phyloP scores from a whole-genome alignment of 768 basidiomycete species.

The Paxillus ammoniavirescens region DNA sequence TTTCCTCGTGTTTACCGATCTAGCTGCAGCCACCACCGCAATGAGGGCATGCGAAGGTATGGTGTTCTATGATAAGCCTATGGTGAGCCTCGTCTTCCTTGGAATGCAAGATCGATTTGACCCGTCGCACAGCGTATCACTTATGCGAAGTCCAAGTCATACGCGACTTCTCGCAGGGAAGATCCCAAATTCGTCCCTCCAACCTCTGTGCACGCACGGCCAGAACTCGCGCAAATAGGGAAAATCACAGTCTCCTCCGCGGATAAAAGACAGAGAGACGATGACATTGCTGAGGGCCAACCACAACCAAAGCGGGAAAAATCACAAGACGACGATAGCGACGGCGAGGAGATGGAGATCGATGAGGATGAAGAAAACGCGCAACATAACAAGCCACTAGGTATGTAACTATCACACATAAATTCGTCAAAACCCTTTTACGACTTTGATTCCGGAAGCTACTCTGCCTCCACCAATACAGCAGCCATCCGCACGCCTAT shows the following conservation, averaged over 20 bases:
- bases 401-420: constrained; percentile 39
- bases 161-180: constrained; percentile 75
- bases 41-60: constrained; percentile 93
- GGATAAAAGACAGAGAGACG: constrained; percentile 71
- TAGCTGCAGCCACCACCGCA: constrained; percentile 87
- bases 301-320: constrained; percentile 69
- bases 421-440: constrained; percentile 8
- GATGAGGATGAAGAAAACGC: constrained; percentile 79
- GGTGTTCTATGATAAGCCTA: constrained; percentile 87
- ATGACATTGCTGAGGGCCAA: constrained; percentile 50
- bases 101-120: constrained; percentile 3
- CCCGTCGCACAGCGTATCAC: constrained; percentile 65
- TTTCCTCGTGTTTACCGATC: constrained; percentile 93
- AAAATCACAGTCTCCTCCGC: constrained; percentile 32
- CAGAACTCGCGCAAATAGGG: constrained; percentile 41
- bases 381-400: constrained; percentile 38
- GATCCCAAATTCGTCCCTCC: constrained; percentile 83
- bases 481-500: constrained; percentile 57
- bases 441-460: constrained; percentile 22
- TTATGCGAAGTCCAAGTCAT: constrained; percentile 88
- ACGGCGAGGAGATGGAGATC: constrained; percentile 92
- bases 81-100: constrained; percentile 53
- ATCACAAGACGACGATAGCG: constrained; percentile 56
- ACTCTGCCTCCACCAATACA: constrained; percentile 49
- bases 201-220: constrained; percentile 58